Base-by-base conservation (phyloP, 108 stramenopile genomes). In the Nannochloropsis salina region DNA sequence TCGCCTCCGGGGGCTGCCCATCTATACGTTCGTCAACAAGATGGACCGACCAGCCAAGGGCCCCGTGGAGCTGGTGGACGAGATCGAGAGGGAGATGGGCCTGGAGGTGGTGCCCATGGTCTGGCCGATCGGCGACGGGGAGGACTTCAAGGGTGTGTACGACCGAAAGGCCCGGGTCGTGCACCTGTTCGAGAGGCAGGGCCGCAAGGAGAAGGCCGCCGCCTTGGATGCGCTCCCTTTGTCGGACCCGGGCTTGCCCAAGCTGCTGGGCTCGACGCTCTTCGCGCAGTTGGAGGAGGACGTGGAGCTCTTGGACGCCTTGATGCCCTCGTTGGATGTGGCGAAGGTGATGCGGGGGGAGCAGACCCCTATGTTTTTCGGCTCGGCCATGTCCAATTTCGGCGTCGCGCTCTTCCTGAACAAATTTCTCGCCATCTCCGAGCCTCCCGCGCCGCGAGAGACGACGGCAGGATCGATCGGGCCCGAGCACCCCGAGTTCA, bases 71-170 rank as follows among this genome's bases (percentile, higher is more conserved):
- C 93, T 98, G 81, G 93, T 98, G 92, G 97, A 98, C 92, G 95
- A 98, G 92, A 96, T 98, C 83, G 93, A 96, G 86, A 88, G 86
- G 42, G 97, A 98, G 91, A 96, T 98, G 85, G 92, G 94, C 20
- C 89, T 98, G 89, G 94, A 96, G 84, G 94, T 94, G 42, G 93
- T 92, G 86, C 96, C 96, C 10, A 91, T 96, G 51, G 84, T 96
- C n/a, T 98, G 96, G 96, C 97, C 97, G 9, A 98, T 98, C 88
- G 97, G 97, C 40, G 96, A 96, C 89, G 97, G 97, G 1, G 95
- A 95, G 11, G 82, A 93, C 42, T 98, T 98, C 90, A 94, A 96
- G 90, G 97, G 97, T 9, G 95, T 98, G 15, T 87, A 96, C 42
- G 96, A 98, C 86, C 91, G 95, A 18, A 88, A 93, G 80, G 90